Base-by-base conservation (phyloP, 495 filamentous ascomycete genomes). In the Lasiosphaeria ovina region DNA sequence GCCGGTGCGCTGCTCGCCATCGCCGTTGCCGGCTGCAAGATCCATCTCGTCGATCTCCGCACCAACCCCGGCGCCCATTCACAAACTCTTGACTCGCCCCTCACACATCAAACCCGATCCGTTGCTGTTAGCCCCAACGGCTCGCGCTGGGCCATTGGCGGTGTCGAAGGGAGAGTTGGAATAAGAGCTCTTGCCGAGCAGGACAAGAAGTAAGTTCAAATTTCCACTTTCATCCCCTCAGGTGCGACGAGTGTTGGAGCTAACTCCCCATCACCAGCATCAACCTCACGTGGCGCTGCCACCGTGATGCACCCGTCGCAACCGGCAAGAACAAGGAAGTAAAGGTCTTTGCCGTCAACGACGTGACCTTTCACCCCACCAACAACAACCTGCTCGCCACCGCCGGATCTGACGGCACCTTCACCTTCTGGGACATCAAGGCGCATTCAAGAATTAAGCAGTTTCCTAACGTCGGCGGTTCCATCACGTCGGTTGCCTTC, bases 221-320 rank as follows among this genome's bases (percentile, higher is more conserved):
- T n/a, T 47, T n/a, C 11, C 24, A 2, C 50, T n/a, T n/a, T 40
- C 58, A 49, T 31, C 24, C n/a, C 33, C 56, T 9, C 47, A 35
- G 17, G 17, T 32, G 35, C 44, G 6, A 35, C 24, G 31, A 1
- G 5, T 49, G 17, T 31, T 35, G 16, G 9, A 9, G 4, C 38
- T 36, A 8, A 52, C 50, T 10, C 4, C 12, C 10, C 16, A 0
- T 31, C 50, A 11, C 12, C 34, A 53, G 51, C 0, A 38, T 45
- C 7, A 94, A 94, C 72, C 93, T 97, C 77, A 89, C 87, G 33
- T 97, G 96, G 81, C 95, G 93, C 74, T 97, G 93, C 72, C 93
- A 97, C 69, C 90, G 93, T 31, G 87, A 92, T 8, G 31, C 65
- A 81, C 85, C 10, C 83, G 87, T 0, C 69, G 12, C 53, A 8